Evolutionary conservation across 2,329 filamentous ascomycete genomes (phyloP), one percentile per base, ranked within the genome.

Genomic region (Fusarium agapanthi): DNA sequence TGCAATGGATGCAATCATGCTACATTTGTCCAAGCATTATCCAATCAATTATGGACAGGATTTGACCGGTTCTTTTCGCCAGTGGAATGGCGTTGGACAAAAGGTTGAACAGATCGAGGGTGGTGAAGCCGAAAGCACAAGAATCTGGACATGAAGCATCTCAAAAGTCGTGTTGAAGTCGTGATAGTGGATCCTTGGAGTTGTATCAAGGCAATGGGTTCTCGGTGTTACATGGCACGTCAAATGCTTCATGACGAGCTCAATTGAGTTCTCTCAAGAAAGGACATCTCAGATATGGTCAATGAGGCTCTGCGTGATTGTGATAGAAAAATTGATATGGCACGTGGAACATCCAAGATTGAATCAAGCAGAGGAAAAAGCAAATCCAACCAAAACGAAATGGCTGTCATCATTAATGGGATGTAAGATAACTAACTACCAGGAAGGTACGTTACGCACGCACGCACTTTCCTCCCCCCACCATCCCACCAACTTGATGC

Each of bases 361-460:
- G 24, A 72, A 73, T 55, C 62, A 61, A 48, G 58, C 62, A 61
- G 63, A 66, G 37, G 43, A 71, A 72, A 76, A 76, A 69, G 67
- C 67, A 75, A 76, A 55, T 64, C 61, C 74, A 71, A 73, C 67
- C 20, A 30, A 41, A 54, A 68, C 72, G 61, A 40, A 54, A 67
- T 73, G 61, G 37, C 71, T 76, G 69, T 69, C 74, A 68, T 75
- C 71, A 72, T 47, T 34, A 54, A 18, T n/a, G n/a, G n/a, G n/a
- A 44, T 5, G 44, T 28, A 15, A 45, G n/a, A 16, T 41, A n/a
- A n/a, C n/a, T n/a, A n/a, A n/a, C n/a, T n/a, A 65, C 61, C 38
- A 65, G 22, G 41, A 45, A 47, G 60, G 65, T 76, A 76, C 71
- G 65, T 69, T 75, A 51, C 53, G 57, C 67, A 62, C 60, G 56